Evolutionary conservation across 306 rosid genomes (phyloP), one percentile per base, ranked within the genome.

Genomic region (Erythrophleum fordii): DNA sequence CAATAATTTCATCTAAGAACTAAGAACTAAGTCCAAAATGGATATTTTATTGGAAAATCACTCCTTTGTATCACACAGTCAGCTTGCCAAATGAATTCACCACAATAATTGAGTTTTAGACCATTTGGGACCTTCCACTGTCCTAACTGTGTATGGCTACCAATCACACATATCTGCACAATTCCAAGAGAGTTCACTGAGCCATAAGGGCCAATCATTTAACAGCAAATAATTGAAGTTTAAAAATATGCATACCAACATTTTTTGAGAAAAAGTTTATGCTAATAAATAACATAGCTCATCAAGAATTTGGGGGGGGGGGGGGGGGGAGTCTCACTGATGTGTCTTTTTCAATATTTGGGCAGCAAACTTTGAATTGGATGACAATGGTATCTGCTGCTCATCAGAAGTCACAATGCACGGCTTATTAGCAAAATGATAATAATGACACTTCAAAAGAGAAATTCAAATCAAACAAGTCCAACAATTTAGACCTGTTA

Each of bases 21-120:
- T 58, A 11, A 48, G 71, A 74, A 82, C 69, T 67, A 73, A 83
- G 66, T 48, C 37, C 74, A 70, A 67, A 75, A 83, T 83, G 98
- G 99, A 95, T 95, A 95, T 95, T 69, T 86, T 72, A 95, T 75
- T 11, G 98, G 97, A 80, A 91, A 88, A 62, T 95, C 94, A 5
- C 85, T 81, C 86, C 78, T 88, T 7, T 70, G 92, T 29, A 93
- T 71, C 81, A 93, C 83, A 78, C 88, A 88, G 71, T 91, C 98
- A 72, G 89, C 97, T 83, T 89, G 92, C 98, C 99, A 95, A 81
- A 89, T 85, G 53, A 85, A 89, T 78, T 91, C 94, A 73, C 99
- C 94, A 28, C 85, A 82, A 84, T 89, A 90, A 84, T 85, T 87
- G 67, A 95, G 99, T 86, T 90, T 90, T 75, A 95, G 83, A 48